Evolutionary conservation across 352 stramenopile genomes (phyloP).

Genomic region (Phytopythium montanum): DNA sequence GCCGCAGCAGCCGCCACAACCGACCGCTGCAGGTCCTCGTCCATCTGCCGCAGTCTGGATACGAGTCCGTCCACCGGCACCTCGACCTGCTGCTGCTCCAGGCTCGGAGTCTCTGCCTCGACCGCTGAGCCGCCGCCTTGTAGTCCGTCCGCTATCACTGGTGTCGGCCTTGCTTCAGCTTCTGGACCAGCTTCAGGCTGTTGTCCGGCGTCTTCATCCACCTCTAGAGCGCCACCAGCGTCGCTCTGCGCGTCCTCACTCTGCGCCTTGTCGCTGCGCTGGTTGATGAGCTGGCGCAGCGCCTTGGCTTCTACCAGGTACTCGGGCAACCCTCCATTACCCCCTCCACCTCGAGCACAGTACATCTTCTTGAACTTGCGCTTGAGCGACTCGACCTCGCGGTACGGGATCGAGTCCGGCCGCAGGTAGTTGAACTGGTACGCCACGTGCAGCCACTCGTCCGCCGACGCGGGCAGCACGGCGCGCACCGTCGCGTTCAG

Average conservation of each 20-base stretch:
- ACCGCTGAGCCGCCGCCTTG: neutral
- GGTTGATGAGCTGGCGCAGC: conserved; percentile 41
- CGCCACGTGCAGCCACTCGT: conserved; percentile 63
- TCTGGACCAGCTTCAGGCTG: neutral
- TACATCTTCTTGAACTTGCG: conserved; percentile 79
- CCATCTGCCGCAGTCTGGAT: conserved; percentile 31
- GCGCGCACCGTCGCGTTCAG: conserved; percentile 55
- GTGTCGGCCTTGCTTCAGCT: neutral
- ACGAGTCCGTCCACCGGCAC: conserved; percentile 9
- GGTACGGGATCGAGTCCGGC: conserved; percentile 55
- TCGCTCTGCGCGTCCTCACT: conserved; percentile 12
- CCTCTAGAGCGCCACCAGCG: neutral
- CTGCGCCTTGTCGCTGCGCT: conserved; percentile 33
- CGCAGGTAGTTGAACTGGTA: conserved; percentile 69
- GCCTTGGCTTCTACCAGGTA: conserved; percentile 54
- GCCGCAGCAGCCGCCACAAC: conserved; percentile 2
- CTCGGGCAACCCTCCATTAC: conserved; percentile 20
- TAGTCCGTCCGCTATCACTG: conserved; percentile 4
- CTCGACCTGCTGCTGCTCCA: neutral
- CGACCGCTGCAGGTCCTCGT: conserved; percentile 36
- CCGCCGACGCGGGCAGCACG: conserved; percentile 40
- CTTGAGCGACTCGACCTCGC: conserved; percentile 60
- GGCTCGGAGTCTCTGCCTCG: neutral
- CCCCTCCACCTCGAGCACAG: conserved; percentile 18
- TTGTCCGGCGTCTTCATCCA: neutral